Evolutionary conservation across 805 yeast species (phyloP), one percentile per base, ranked within the genome.

Genomic region (Tetrapisispora nanseiensis): DNA sequence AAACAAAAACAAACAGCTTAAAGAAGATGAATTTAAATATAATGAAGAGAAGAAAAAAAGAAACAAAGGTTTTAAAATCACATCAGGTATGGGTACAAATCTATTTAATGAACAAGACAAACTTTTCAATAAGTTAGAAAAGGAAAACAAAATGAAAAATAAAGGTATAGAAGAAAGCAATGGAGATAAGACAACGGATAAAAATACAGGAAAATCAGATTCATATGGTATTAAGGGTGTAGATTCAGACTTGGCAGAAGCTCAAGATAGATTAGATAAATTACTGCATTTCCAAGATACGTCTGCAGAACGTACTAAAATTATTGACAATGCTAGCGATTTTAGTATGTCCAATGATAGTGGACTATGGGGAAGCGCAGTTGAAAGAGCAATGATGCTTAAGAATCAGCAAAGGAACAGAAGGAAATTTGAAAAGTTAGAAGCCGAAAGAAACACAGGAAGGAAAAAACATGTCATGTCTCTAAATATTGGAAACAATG

Each of bases 241-340:
- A 8, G 69, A 68, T 29, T 71, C 75, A 0, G 89, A 81, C 33
- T 62, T 85, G 29, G 49, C 68, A 4, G 69, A 70, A 43, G 98
- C 98, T 0, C 82, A 84, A 51, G 76, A 75, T 35, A 68, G 89
- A 39, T 65, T 92, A 38, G 84, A 85, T 26, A 81, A 76, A 26
- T 65, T 92, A 37, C 66, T 92, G 34, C 74, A 78, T 47, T 92
- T 80, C 60, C 98, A 92, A 59, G 85, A 76, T 2, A 78, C 89
- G 15, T 84, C 94, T 6, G 85, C 89, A 1, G 94, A 86, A 59
- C 71, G 99, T 58, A 92, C 98, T 0, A 78, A 76, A 51, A 86
- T 92, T 48, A 89, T 94, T 31, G 99, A 92, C 58, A 81, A 86
- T 56, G 96, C 94, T 0, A 77, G 95, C 5, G 98, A 92, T 58